Evolutionary conservation across 176 grass and related monocot genomes (phyloP), one percentile per base, ranked within the genome.

Genomic region (Lolium perenne): DNA sequence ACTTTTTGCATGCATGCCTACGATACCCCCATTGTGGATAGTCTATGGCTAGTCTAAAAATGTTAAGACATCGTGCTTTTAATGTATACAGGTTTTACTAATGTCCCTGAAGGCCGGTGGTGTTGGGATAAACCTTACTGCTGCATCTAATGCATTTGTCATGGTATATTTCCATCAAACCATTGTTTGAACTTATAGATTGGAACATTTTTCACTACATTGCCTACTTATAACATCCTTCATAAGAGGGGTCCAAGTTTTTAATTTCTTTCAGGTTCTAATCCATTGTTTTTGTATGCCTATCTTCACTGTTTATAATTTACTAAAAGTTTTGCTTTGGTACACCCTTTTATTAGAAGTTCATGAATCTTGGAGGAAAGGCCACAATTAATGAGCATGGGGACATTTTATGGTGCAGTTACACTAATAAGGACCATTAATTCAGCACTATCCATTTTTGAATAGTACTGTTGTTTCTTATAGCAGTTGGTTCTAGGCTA

Each of bases 81-180:
- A 57, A 60, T 83, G 59, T 76, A 84, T 82, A 25, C 86, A 95
- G 95, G 88, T 95, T 91, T 75, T 95, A 49, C 90, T 98, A 65
- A 98, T 98, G 93, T 98, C 96, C 81, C 84, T 98, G 56, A 98
- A 98, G 76, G 96, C 96, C 54, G 93, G 96, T 55, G 96, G 96
- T 88, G 96, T 98, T 87, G 96, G 96, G 81, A 94, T 98, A 94
- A 98, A 98, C 78, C 93, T 98, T 62, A 95, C 93, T 20, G 96
- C 96, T 67, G 96, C 96, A 76, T 94, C 96, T 18, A 98, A 94
- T 92, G 93, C 96, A 38, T 98, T 94, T 89, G 88, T 98, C 43
- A 98, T 98, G 96, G 96, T 98, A 98, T 79, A 18, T 68, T 60
- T 35, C 64, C 47, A 48, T 72, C 43, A 46, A 62, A 13, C 17